Evolutionary conservation across 306 rosid species (phyloP).

Genomic region (Vigna hirtella): DNA sequence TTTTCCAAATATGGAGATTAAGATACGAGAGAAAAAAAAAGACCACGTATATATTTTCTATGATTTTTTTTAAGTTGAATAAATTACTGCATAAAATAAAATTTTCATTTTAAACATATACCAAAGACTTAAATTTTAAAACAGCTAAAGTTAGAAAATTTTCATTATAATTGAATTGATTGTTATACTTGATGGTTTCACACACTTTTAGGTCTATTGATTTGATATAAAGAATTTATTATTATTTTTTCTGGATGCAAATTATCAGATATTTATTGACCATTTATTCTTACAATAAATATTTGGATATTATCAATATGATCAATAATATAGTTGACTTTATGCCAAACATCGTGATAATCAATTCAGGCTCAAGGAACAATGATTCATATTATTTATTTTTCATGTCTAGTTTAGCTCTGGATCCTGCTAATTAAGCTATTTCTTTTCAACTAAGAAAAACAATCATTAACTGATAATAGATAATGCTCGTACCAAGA

Average conservation of each 20-base stretch:
- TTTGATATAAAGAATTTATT: background rate
- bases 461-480: slow-evolving; percentile 13
- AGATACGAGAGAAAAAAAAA: too few relatives aligned
- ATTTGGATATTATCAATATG: background rate
- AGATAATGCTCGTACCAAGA: too few relatives aligned
- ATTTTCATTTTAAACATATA: too few relatives aligned
- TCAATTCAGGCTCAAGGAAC: background rate
- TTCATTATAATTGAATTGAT: too few relatives aligned
- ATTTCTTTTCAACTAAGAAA: background rate
- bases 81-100: too few relatives aligned
- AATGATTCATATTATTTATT: background rate
- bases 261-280: background rate
- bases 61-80: too few relatives aligned
- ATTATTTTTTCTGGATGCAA: background rate
- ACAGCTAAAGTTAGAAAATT: too few relatives aligned
- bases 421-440: slow-evolving; percentile 7
- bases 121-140: too few relatives aligned
- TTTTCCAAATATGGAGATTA: too few relatives aligned
- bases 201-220: background rate
- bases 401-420: background rate
- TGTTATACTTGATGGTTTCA: too few relatives aligned
- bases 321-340: slow-evolving; percentile 24
- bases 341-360: background rate
- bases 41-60: too few relatives aligned
- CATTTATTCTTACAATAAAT: background rate